These are phyloP conservation scores for Micractinium sp. DNA, from an alignment of 139 green algal genomes.

Conservation along the genomic window DNA sequence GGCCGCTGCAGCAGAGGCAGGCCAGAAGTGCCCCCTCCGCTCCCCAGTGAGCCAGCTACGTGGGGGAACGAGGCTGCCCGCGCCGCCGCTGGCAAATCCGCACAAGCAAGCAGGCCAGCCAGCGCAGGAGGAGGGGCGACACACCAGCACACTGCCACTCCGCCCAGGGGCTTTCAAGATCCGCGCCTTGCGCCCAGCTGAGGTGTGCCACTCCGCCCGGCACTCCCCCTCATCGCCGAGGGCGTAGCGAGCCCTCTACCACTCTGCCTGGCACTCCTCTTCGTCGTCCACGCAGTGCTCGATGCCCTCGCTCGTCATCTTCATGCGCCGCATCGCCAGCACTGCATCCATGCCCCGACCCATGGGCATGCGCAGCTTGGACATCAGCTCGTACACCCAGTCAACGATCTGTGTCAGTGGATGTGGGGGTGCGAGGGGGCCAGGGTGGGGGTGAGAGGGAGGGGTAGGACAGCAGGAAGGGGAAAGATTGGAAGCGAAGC, in stretches of 20 bases:
- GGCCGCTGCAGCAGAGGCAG: too few species aligned
- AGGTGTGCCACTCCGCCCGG: not conserved
- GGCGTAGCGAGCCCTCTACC: not conserved
- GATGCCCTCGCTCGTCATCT: slow-evolving; percentile 46
- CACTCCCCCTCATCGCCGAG: not conserved
- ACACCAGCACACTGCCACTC: too few species aligned
- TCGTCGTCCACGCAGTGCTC: slow-evolving; percentile 58
- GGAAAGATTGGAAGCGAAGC: too few species aligned
- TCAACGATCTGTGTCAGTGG: slow-evolving; percentile 45
- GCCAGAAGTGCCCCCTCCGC: too few species aligned
- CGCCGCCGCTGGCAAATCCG: too few species aligned
- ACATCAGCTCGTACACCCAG: slow-evolving; percentile 74
- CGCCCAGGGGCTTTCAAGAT: too few species aligned
- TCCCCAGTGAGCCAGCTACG: too few species aligned
- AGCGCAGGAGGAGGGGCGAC: too few species aligned
- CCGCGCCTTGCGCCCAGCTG: too few species aligned
- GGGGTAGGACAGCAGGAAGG: not conserved
- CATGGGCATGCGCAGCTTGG: slow-evolving; percentile 65
- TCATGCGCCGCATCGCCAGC: slow-evolving; percentile 63
- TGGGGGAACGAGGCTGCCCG: too few species aligned
- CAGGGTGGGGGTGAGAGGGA: not conserved
- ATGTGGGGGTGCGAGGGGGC: not conserved
- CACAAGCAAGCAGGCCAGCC: too few species aligned
- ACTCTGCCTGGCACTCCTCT: slow-evolving; percentile 42
- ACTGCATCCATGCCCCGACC: slow-evolving; percentile 49